These are phyloP conservation scores for Cupressus sempervirens DNA, from an alignment of 75 land plant species.

Conservation along the genomic window DNA sequence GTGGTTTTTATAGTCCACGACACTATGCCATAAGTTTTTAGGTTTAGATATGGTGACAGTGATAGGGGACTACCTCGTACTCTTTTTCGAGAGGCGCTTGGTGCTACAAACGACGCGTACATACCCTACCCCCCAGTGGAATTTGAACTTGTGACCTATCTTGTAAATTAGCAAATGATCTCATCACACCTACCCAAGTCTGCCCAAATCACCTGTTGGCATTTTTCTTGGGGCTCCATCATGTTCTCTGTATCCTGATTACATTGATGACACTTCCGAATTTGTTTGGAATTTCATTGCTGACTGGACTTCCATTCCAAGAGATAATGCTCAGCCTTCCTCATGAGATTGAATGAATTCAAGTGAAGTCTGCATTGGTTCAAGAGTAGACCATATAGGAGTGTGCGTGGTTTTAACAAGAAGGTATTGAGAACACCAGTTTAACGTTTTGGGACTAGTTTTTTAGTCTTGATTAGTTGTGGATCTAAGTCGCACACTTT, in stretches of 20 bases:
- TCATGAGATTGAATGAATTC: conserved; percentile 45
- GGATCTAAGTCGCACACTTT: background rate
- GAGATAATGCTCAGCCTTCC: conserved; percentile 32
- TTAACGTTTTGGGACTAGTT: background rate
- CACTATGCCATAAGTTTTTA: too few species aligned
- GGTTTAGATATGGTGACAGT: too few species aligned
- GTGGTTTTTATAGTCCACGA: too few species aligned
- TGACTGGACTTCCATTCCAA: conserved; percentile 51
- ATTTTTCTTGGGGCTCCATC: conserved; percentile 72
- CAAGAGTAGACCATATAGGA: conserved; percentile 61
- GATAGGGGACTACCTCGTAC: too few species aligned
- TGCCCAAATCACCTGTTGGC: conserved; percentile 89
- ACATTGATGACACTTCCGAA: conserved; percentile 63
- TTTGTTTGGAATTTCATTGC: conserved; percentile 97
- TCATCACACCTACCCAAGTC: conserved; percentile 49
- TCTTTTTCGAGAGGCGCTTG: too few species aligned
- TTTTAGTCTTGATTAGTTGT: background rate
- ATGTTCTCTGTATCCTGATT: conserved; percentile 28
- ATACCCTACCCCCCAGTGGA: too few species aligned
- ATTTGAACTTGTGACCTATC: too few species aligned
- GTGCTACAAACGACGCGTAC: too few species aligned
- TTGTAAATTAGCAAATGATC: conserved; percentile 61
- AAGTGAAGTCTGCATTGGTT: conserved; percentile 72
- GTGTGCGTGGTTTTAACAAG: conserved; percentile 76
- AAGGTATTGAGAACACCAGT: conserved; percentile 42